A percentile compares a stretch with the other conserved stretches of the same genome.
phyloP scores from a whole-genome alignment of 345 rosid genomes.

The Populus ilicifolia region DNA sequence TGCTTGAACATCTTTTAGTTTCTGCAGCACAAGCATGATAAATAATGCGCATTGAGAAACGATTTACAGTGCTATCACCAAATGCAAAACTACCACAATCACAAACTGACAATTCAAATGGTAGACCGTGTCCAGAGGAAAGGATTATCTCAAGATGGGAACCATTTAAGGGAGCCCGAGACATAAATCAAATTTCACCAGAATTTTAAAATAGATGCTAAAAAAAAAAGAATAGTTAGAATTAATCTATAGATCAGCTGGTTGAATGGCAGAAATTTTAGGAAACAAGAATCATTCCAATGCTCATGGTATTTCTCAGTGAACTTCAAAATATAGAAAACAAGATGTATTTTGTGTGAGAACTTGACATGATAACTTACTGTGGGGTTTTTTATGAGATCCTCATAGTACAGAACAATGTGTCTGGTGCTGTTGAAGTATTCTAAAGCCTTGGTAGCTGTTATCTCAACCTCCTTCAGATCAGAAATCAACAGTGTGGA shows the following conservation, averaged over 20 bases:
- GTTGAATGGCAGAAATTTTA: neutral
- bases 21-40: conserved; percentile 43
- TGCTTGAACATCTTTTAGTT: conserved; percentile 62
- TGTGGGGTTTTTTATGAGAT: conserved; percentile 50
- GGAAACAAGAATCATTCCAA: neutral
- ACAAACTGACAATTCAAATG: neutral
- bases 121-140: neutral
- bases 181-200: neutral
- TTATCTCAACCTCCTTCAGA: conserved; percentile 53
- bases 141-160: neutral
- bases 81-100: neutral
- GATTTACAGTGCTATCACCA: neutral
- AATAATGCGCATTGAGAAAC: neutral
- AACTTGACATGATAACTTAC: conserved; percentile 34
- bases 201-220: neutral
- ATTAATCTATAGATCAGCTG: neutral
- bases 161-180: neutral
- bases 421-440: conserved; percentile 75
- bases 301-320: neutral
- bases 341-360: neutral
- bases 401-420: conserved; percentile 76
- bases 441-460: conserved; percentile 51
- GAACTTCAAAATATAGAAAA: neutral
- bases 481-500: conserved; percentile 59
- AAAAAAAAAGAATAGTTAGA: neutral